These are phyloP conservation scores for Beta lomatogona DNA, from an alignment of 179 eudicot genomes.

Conservation along the genomic window DNA sequence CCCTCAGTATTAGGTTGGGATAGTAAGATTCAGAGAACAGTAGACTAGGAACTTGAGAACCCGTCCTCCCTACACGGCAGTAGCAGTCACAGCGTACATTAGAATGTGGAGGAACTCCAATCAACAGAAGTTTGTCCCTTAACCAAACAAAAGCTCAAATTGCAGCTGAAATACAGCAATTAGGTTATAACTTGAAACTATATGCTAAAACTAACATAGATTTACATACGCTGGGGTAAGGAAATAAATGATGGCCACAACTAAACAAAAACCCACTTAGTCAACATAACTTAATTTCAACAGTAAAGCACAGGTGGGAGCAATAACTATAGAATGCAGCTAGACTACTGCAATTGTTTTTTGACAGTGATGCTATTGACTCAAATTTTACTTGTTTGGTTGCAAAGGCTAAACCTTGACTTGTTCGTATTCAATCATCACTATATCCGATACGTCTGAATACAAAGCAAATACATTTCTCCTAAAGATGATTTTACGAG, in stretches of 20 bases:
- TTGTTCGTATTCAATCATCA: background rate
- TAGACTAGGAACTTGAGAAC: conserved; percentile 67
- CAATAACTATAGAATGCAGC: background rate
- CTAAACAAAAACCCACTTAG: background rate
- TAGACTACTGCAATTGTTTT: background rate
- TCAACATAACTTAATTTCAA: background rate
- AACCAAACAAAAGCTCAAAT: background rate
- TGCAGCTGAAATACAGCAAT: background rate
- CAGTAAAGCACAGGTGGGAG: background rate
- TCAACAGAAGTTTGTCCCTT: background rate
- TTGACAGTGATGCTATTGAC: background rate
- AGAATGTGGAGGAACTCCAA: conserved; percentile 1
- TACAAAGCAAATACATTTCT: background rate
- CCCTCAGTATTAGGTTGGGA: conserved; percentile 48
- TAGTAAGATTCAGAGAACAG: conserved; percentile 44
- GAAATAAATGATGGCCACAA: background rate
- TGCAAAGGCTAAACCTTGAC: background rate
- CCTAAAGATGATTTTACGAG: background rate
- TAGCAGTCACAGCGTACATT: background rate
- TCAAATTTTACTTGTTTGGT: background rate
- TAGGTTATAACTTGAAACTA: background rate
- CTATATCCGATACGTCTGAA: background rate
- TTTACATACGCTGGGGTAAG: background rate
- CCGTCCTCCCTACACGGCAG: conserved; percentile 44
- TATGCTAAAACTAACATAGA: background rate